These are phyloP conservation scores for Backusella psychrophila DNA, from an alignment of 192 early-diverging fungal species.

Conservation along the genomic window DNA sequence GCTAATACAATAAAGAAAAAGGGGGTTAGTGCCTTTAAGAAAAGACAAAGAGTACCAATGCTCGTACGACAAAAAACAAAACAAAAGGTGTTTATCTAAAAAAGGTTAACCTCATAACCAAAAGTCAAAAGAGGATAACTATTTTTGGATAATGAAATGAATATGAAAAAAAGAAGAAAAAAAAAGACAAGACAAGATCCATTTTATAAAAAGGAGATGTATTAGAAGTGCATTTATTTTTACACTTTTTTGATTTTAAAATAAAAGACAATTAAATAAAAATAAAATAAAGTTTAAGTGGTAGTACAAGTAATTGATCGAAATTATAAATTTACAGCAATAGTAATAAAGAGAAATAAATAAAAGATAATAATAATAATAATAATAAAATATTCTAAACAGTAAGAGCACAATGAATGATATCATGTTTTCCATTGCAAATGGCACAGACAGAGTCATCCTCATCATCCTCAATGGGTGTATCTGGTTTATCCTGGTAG, in stretches of 20 bases:
- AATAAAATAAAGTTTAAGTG: background rate
- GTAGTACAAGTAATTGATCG: constrained; percentile 6
- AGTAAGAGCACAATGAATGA: background rate
- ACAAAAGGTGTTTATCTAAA: background rate
- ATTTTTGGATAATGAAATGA: background rate
- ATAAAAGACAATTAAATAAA: background rate
- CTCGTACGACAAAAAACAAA: background rate
- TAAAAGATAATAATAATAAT: background rate
- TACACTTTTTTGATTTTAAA: background rate
- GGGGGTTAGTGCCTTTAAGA: background rate
- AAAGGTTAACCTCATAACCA: background rate
- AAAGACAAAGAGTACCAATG: background rate
- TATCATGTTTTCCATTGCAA: constrained; percentile 1
- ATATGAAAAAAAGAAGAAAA: background rate
- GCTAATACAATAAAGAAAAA: background rate
- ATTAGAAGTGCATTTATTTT: background rate
- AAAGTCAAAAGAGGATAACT: background rate
- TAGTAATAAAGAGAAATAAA: background rate
- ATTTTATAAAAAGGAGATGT: background rate
- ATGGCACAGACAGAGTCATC: background rate
- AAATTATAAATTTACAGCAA: constrained; percentile 5
- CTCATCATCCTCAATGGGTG: background rate
- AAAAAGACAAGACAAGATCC: background rate
- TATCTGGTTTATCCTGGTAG: background rate
- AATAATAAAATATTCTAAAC: background rate